Conservation (phyloP, 2,329 filamentous ascomycete genomes). For the Colletotrichum musae region DNA sequence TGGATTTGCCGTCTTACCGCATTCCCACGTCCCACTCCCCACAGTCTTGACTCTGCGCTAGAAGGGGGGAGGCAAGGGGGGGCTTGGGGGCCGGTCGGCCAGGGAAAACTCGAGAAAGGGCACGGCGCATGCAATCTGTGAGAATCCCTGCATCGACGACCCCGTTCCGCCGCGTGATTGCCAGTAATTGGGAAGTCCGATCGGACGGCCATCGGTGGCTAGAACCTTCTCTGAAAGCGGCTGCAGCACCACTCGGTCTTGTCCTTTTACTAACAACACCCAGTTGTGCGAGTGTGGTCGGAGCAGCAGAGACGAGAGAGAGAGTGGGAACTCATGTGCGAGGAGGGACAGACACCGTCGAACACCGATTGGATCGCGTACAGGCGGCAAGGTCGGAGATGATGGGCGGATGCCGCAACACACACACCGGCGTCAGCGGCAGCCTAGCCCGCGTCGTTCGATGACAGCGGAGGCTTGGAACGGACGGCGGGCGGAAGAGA, state of each 20-base stretch:
- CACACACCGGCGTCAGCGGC: constrained; percentile 11
- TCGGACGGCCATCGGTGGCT: not conserved
- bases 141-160: constrained; percentile 15
- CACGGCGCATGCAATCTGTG: constrained; percentile 8
- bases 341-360: not conserved
- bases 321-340: not conserved
- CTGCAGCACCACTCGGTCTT: not conserved
- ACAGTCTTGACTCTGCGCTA: constrained; percentile 39
- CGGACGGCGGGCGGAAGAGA: not conserved
- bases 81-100: too few relatives aligned
- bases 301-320: not conserved
- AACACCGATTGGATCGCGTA: constrained; percentile 32
- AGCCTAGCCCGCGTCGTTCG: not conserved
- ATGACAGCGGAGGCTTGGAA: constrained; percentile 6
- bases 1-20: constrained; percentile 11
- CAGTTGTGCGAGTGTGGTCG: not conserved
- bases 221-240: constrained; percentile 3
- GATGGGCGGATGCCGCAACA: not conserved
- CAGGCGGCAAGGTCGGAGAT: constrained; percentile 17
- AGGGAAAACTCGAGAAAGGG: too few relatives aligned
- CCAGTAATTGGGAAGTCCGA: constrained; percentile 16
- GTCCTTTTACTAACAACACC: too few relatives aligned
- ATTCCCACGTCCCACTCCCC: constrained; percentile 29
- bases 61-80: not conserved
- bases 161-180: not conserved